Evolutionary conservation across 371 early-diverging fungal genomes (phyloP), one percentile per base, ranked within the genome.

Genomic region (Mucor mucedo): DNA sequence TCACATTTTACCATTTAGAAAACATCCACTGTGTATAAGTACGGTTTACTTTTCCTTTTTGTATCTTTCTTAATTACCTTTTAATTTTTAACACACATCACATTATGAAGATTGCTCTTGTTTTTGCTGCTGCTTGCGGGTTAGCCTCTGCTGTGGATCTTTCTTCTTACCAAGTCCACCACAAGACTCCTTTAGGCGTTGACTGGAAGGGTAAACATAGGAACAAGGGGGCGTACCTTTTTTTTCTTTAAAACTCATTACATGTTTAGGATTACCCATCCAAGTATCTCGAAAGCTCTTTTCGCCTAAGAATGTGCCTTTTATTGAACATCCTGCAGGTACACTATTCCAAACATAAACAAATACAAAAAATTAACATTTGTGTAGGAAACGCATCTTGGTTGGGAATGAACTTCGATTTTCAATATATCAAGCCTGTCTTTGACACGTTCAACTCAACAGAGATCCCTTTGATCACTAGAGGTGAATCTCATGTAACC

Each of bases 401-500:
- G 81, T 76, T 92, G 29, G 89, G 87, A 16, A 78, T 86, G 71
- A 80, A 83, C 30, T 72, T 92, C 1, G 83, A 88, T 66, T 89
- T 68, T 65, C 65, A 77, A 29, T 85, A 82, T 52, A 76, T 89
- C 54, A 56, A 77, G 48, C 84, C 85, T 13, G 52, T 91, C 9
- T 84, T 87, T 55, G 66, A 82, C 8, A 54, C 60, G 5, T 62
- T 89, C 30, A 89, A 87, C 65, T 69, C 82, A 1, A 85, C 86
- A 0, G 60, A 71, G 16, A 70, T 72, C 11, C 81, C 86, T 9
- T 69, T 83, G 8, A 58, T 79, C 32, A 77, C 10, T 27, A 47
- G 62, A 50, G 56, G 63, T 55, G 93, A 93, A 65, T 81, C 93
- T 1, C 93, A 93, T 48, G 72, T 93, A 47, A 93, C 93, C 1